phyloP scores from a whole-genome alignment of 768 basidiomycete genomes.

The Termitomyces bulborhizus region DNA sequence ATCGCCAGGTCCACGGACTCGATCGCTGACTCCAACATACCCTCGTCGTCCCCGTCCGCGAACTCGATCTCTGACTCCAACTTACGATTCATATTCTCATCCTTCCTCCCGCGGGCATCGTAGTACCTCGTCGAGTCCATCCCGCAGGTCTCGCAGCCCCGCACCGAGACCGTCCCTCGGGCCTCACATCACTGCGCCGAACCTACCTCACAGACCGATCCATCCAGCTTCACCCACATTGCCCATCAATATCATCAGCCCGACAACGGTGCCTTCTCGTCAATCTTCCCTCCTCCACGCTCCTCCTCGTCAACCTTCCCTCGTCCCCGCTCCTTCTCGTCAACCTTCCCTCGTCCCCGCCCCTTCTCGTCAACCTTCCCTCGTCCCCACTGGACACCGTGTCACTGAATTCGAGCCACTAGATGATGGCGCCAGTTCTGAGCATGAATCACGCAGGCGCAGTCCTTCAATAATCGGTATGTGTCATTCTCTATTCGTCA shows the following conservation, averaged over 20 bases:
- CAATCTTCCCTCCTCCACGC: conserved; percentile 9
- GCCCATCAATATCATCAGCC: conserved; percentile 13
- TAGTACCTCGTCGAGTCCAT: background rate
- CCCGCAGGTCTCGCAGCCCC: background rate
- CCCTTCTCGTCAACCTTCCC: conserved; percentile 4
- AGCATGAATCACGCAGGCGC: background rate
- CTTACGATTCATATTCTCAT: background rate
- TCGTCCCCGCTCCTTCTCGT: conserved; percentile 5
- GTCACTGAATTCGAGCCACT: background rate
- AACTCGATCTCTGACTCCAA: background rate
- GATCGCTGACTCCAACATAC: background rate
- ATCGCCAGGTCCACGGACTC: background rate
- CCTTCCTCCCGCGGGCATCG: background rate
- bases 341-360: conserved; percentile 10
- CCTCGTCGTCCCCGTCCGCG: background rate
- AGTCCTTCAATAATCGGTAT: conserved; percentile 8
- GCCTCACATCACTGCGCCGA: background rate
- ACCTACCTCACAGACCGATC: background rate
- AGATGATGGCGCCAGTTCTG: conserved; percentile 1
- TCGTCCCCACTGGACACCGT: conserved; percentile 9
- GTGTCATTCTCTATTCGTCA: background rate
- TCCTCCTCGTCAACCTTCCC: background rate
- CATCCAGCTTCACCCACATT: background rate
- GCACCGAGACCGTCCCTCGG: background rate
- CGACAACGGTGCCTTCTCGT: conserved; percentile 8